A percentile compares a stretch with the other conserved stretches of the same genome.
phyloP scores from a whole-genome alignment of 352 stramenopile genomes.

The Pythium sukuiense region DNA sequence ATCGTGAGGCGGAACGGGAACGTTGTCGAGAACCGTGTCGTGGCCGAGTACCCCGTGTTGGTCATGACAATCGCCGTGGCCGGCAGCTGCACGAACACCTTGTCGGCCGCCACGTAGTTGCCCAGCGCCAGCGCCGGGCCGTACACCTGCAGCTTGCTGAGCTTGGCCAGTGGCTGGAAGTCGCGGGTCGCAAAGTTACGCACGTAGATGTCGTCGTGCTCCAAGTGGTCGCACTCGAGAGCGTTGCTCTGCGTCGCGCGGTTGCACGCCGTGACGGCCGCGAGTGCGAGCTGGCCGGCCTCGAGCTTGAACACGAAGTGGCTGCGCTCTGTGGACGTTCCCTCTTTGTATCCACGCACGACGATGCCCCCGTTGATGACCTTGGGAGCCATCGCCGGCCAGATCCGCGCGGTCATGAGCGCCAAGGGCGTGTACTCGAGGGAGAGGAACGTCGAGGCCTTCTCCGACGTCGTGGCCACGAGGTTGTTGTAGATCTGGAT shows the following conservation, averaged over 20 bases:
- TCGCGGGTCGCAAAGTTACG: conserved; percentile 17
- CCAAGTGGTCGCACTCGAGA: conserved; percentile 22
- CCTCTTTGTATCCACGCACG: conserved; percentile 19
- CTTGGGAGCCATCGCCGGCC: conserved; percentile 2
- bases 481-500: conserved; percentile 27
- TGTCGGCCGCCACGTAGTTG: conserved; percentile 25
- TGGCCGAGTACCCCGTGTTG: conserved; percentile 19
- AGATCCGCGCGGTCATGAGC: conserved; percentile 19
- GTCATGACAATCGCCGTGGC: conserved; percentile 19
- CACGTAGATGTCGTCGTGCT: conserved; percentile 18
- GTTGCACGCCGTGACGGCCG: conserved; percentile 14
- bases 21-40: conserved; percentile 22
- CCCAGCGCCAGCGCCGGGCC: conserved; percentile 17
- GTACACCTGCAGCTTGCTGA: conserved; percentile 22
- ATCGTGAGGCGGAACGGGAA: conserved; percentile 19
- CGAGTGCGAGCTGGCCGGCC: conserved; percentile 15
- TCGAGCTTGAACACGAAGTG: conserved; percentile 21
- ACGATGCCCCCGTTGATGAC: conserved; percentile 9
- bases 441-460: conserved; percentile 24
- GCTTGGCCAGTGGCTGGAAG: conserved; percentile 16
- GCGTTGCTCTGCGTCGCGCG: conserved; percentile 26
- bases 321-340: conserved; percentile 17
- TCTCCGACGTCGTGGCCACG: conserved; percentile 26
- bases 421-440: conserved; percentile 21
- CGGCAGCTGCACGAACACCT: conserved; percentile 21